Evolutionary conservation across 805 yeast species (phyloP), one percentile per base, ranked within the genome.

Genomic region (Monosporozyma siamensis): DNA sequence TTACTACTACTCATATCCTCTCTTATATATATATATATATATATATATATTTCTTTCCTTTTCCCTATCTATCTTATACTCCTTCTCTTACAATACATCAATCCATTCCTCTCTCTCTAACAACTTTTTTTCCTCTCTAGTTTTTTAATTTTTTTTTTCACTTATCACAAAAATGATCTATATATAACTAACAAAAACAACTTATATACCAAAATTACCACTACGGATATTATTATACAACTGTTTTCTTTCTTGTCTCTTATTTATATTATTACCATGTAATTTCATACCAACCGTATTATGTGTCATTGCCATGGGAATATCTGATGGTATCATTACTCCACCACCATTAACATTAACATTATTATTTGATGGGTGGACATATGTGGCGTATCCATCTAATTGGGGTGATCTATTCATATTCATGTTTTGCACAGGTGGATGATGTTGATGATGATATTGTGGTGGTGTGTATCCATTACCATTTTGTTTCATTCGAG

Each of bases 161-260:
- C n/a, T n/a, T n/a, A n/a, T n/a, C n/a, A n/a, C n/a, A n/a, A n/a
- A n/a, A n/a, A n/a, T n/a, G n/a, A n/a, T n/a, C n/a, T n/a, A n/a
- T n/a, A n/a, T n/a, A n/a, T n/a, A n/a, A n/a, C 22, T 23, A 5
- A 38, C 14, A 15, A 17, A 12, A 11, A 18, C 9, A n/a, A 14
- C 6, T 47, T 62, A 81, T 29, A 82, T 80, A 37, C 90, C 90
- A 63, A 81, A 82, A 42, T 71, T 71, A 24, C 82, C 83, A 44
- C 74, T 77, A 53, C 75, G 73, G 39, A 82, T 69, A 2, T 85
- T 84, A 40, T 77, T 72, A 51, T 87, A 70, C 36, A 82, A 67
- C 41, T 71, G 68, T 34, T 75, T 80, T 52, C 79, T 77, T 50
- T 75, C 75, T 27, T 67, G 60, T 20, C 56, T 64, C 40, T 64